These are phyloP conservation scores for Carallia brachiata DNA, from an alignment of 345 rosid genomes.

Conservation along the genomic window DNA sequence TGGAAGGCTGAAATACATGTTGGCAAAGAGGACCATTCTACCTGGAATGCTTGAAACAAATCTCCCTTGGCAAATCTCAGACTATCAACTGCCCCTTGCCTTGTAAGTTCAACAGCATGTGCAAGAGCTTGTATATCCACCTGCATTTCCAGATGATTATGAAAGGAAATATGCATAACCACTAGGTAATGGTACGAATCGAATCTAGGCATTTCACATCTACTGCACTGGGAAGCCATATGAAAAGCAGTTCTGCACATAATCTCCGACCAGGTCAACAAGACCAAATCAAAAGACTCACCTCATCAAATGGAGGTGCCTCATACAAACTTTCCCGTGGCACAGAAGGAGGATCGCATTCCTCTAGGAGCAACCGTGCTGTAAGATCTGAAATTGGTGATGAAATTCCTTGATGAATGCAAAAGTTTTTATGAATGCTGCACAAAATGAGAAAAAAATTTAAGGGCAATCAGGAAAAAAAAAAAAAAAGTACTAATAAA, in stretches of 20 bases:
- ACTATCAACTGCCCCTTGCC: constrained; percentile 97
- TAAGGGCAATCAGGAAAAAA: background rate
- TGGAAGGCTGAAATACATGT: no score
- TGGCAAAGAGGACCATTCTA: constrained; percentile 8
- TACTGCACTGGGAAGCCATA: background rate
- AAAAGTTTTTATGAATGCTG: constrained; percentile 88
- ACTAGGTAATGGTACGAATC: no score
- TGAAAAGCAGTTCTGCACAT: background rate
- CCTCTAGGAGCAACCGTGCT: constrained; percentile 80
- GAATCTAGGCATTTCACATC: background rate
- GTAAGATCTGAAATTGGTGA: constrained; percentile 90
- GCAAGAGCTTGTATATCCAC: constrained; percentile 96
- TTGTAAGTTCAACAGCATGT: constrained; percentile 89
- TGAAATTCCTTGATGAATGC: constrained; percentile 68
- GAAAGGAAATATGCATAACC: no score
- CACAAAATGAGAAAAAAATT: constrained; percentile 20
- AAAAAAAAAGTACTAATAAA: constrained; percentile 1
- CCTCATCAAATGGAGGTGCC: constrained; percentile 95
- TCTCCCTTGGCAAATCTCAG: constrained; percentile 94
- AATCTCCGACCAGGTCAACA: background rate
- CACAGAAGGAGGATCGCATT: constrained; percentile 72
- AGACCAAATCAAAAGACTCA: constrained; percentile 19
- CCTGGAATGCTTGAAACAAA: constrained; percentile 92
- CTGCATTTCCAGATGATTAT: constrained; percentile 27
- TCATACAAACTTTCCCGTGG: constrained; percentile 70